Percentiles rank a stretch among this genome's conserved stretches.
These are phyloP conservation scores for Heliamphora pulchella DNA, from an alignment of 179 eudicot species.

Conservation along the genomic window DNA sequence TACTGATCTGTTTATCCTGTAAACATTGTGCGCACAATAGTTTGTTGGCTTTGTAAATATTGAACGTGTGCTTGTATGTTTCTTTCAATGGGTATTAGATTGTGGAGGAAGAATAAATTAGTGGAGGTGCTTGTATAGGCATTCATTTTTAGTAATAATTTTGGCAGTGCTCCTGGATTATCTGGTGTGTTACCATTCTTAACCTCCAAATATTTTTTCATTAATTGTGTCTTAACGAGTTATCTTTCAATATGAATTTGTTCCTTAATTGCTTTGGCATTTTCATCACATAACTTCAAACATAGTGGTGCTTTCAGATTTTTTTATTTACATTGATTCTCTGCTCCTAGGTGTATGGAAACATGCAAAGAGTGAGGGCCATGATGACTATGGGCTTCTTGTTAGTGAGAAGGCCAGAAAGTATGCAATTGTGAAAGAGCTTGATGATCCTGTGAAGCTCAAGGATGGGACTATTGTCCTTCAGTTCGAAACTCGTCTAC, in stretches of 20 bases:
- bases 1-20: not conserved
- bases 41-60: not conserved
- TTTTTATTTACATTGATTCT: not conserved
- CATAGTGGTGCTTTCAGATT: not conserved
- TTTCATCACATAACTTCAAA: not conserved
- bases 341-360: slow-evolving; percentile 57
- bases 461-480: slow-evolving; percentile 55
- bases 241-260: not conserved
- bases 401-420: slow-evolving; percentile 76
- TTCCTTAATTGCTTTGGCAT: not conserved
- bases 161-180: not conserved
- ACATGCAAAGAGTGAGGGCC: slow-evolving; percentile 68
- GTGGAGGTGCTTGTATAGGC: not conserved
- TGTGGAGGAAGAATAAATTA: not conserved
- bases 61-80: not conserved
- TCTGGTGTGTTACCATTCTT: not conserved
- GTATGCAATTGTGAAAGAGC: slow-evolving; percentile 82
- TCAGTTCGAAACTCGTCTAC: slow-evolving; percentile 73
- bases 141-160: not conserved
- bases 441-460: slow-evolving; percentile 51
- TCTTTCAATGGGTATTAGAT: not conserved
- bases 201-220: not conserved
- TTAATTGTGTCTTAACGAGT: not conserved
- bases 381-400: slow-evolving; percentile 80
- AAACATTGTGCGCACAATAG: not conserved